Evolutionary conservation across 257 asterid species (phyloP).

Genomic region (Handroanthus guayacan): DNA sequence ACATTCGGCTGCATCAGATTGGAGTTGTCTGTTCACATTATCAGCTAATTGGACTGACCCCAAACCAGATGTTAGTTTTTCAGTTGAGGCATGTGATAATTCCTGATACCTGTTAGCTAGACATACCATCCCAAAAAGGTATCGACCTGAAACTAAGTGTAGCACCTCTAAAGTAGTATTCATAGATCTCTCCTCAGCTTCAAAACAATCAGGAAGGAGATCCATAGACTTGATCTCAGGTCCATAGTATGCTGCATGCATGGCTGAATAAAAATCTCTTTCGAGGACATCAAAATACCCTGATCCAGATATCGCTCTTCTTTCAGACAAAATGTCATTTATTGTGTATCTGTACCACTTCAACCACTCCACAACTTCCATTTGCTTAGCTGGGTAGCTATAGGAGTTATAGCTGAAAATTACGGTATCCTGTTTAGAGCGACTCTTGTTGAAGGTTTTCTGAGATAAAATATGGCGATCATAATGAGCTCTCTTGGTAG

Average conservation of each 20-base stretch:
- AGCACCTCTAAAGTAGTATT: conserved; percentile 73
- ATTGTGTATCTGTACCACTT: conserved; percentile 86
- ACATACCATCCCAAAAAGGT: conserved; percentile 90
- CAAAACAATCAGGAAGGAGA: conserved; percentile 87
- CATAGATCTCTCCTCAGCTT: conserved; percentile 92
- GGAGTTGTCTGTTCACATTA: conserved; percentile 33
- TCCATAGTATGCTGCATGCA: conserved; percentile 87
- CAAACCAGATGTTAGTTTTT: conserved; percentile 47
- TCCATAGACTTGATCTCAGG: conserved; percentile 78
- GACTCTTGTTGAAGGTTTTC: conserved; percentile 46
- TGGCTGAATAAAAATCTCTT: conserved; percentile 84
- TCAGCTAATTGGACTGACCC: conserved; percentile 40
- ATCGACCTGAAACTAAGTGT: conserved; percentile 92
- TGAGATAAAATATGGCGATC: conserved; percentile 68
- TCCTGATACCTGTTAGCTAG: conserved; percentile 57
- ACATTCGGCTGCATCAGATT: conserved; percentile 39
- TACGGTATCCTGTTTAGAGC: conserved; percentile 49
- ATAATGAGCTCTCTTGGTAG: conserved; percentile 83
- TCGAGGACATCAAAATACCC: conserved; percentile 83
- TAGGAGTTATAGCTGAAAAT: conserved; percentile 56
- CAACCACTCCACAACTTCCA: conserved; percentile 97
- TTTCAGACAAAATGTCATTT: conserved; percentile 75
- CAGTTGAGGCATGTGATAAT: conserved; percentile 49
- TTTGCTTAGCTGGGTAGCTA: conserved; percentile 49
- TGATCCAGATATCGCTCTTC: conserved; percentile 85